Evolutionary conservation across 495 filamentous ascomycete genomes (phyloP).

Genomic region (Ascobolus immersus): DNA sequence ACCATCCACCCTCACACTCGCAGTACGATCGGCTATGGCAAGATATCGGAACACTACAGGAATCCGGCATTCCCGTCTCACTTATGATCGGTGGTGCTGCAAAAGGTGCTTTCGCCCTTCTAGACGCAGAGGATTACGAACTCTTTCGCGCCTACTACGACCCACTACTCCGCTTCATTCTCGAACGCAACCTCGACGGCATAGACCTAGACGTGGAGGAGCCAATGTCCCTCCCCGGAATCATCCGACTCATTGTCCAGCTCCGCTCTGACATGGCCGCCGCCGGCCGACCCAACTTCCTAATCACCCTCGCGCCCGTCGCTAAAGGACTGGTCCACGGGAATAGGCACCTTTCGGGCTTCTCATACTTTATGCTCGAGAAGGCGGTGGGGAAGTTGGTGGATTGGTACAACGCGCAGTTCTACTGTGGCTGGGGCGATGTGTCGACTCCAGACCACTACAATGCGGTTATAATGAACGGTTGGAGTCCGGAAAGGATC

Average conservation of each 20-base stretch:
- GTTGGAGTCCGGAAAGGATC: constrained; percentile 39
- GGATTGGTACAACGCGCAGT: constrained; percentile 62
- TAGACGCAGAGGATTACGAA: constrained; percentile 28
- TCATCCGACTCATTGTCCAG: constrained; percentile 43
- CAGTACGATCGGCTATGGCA: constrained; percentile 38
- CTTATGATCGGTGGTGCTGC: constrained; percentile 70
- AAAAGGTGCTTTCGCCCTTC: constrained; percentile 35
- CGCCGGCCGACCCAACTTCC: too few species aligned
- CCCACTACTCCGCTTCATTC: constrained; percentile 32
- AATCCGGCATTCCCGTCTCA: constrained; percentile 40
- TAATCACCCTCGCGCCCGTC: constrained; percentile 58
- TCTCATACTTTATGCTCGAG: constrained; percentile 44
- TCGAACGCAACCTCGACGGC: constrained; percentile 38
- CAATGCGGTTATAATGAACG: constrained; percentile 33
- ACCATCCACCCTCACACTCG: constrained; percentile 35
- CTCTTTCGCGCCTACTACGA: constrained; percentile 42
- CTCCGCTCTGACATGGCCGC: constrained; percentile 46
- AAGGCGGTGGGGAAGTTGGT: constrained; percentile 36
- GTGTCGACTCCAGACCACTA: constrained; percentile 34
- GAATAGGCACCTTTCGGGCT: constrained; percentile 40
- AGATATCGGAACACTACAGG: constrained; percentile 39
- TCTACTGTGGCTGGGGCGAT: constrained; percentile 59
- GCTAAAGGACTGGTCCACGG: constrained; percentile 37
- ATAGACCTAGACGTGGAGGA: constrained; percentile 73
- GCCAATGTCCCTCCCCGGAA: constrained; percentile 39